Percentiles rank a stretch among this genome's conserved stretches.
Evolutionary conservation across 2,329 filamentous ascomycete species (phyloP).

Genomic region (Stachybotrys echinatus): DNA sequence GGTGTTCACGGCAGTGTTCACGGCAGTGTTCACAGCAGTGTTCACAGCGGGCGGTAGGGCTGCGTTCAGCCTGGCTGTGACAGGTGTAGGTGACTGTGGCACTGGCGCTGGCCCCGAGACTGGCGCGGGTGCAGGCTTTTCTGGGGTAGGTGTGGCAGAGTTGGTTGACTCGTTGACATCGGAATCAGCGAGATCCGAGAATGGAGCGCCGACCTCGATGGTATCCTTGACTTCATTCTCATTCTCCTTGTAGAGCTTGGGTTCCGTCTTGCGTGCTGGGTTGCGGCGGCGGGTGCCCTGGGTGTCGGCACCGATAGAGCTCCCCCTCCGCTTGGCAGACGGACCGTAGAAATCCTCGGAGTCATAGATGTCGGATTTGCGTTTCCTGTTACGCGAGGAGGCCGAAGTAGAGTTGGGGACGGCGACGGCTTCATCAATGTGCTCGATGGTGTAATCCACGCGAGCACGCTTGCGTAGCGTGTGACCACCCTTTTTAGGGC

Average conservation of each 20-base stretch:
- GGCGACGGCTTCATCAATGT: constrained; percentile 42
- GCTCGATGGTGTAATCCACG: constrained; percentile 52
- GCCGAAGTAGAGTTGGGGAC: constrained; percentile 28
- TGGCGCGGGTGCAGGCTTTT: constrained; percentile 10
- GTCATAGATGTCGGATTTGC: constrained; percentile 29
- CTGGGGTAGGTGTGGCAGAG: constrained; percentile 17
- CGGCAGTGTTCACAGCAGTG: background rate
- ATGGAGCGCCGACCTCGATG: constrained; percentile 47
- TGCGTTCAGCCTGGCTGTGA: too few species aligned
- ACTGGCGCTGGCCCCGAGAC: too few species aligned
- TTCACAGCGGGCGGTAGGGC: background rate
- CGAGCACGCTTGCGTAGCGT: constrained; percentile 51
- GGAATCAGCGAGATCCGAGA: constrained; percentile 25
- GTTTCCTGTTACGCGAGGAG: constrained; percentile 27
- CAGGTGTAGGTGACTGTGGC: constrained; percentile 11
- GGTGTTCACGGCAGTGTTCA: background rate
- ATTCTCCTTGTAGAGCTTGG: constrained; percentile 27
- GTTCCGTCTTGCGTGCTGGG: constrained; percentile 29
- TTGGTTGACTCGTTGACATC: constrained; percentile 17
- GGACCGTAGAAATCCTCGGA: constrained; percentile 22
- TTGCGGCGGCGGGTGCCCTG: constrained; percentile 32
- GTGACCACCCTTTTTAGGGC: constrained; percentile 52
- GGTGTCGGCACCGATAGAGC: constrained; percentile 28
- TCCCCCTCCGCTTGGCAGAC: constrained; percentile 28
- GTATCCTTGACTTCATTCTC: constrained; percentile 51